Evolutionary conservation across 306 rosid species (phyloP), one percentile per base, ranked within the genome.

Genomic region (Purshia tridentata): DNA sequence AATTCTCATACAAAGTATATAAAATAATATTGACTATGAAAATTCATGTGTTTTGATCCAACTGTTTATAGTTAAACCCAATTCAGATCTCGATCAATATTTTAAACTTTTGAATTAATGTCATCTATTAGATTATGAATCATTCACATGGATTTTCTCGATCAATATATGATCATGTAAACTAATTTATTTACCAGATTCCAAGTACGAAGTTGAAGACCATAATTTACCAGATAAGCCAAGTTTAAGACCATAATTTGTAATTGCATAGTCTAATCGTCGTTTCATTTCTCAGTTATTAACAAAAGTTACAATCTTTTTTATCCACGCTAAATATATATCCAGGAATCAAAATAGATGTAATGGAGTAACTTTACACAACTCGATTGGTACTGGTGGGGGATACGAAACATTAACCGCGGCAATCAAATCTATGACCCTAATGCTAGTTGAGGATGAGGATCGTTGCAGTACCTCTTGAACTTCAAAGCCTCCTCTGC

Each of bases 381-480:
- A 18, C 22, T 70, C 6, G 35, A 65, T 9, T 42, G 18, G 62
- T 52, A 59, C 39, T 6, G 42, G 63, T 16, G 42, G n/a, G 18
- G 47, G 56, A 37, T 22, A n/a, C 59, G 8, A 47, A 35, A 60
- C 72, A 63, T 9, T 44, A 71, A 52, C 61, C 15, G 47, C 62
- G 61, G 48, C 45, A 66, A 23, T 29, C 35, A 29, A 29, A 29
- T 46, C 14, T 12, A 22, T 7, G 46, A 69, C 29, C 35, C 35
- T 29, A 29, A 45, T 51, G 6, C 74, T 74, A 75, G 49, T 58
- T 85, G 85, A 65, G 70, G 72, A 45, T 80, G 90, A 68, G 83
- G 80, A 81, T 92, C 94, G 8, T 79, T 88, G 87, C 98, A 92
- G 78, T 82, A 81, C 89, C 88, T 88, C 90, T 88, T 92, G 91